Evolutionary conservation across 352 stramenopile genomes (phyloP).

Genomic region (Globisporangium nagaii): DNA sequence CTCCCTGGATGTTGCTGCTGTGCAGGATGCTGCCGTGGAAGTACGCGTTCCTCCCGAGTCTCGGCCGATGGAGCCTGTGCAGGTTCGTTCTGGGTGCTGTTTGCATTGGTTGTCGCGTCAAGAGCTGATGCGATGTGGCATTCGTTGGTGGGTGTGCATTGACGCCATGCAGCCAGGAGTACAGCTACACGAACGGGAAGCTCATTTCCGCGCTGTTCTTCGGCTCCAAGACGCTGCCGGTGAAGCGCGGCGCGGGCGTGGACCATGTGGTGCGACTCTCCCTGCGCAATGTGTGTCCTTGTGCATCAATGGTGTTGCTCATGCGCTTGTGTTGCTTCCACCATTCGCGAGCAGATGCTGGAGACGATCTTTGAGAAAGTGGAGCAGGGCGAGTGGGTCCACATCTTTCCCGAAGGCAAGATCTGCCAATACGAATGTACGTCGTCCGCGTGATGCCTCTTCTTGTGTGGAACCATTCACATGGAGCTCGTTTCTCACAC

Average conservation of each 20-base stretch:
- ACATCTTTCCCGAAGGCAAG: slow-evolving; percentile 87
- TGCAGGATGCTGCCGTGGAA: slow-evolving; percentile 71
- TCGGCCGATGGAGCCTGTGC: slow-evolving; percentile 67
- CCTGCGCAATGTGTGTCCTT: too few species aligned
- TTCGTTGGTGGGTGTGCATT: not conserved
- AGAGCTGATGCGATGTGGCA: not conserved
- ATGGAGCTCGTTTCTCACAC: not conserved
- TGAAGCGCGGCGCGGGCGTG: slow-evolving; percentile 67
- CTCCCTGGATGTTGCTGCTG: not conserved
- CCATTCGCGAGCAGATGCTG: slow-evolving; percentile 63
- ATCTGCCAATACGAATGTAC: slow-evolving; percentile 65
- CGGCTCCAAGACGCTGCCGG: slow-evolving; percentile 58
- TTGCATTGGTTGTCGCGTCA: not conserved
- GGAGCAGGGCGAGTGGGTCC: slow-evolving; percentile 72
- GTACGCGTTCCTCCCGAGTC: slow-evolving; percentile 37
- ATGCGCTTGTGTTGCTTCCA: too few species aligned
- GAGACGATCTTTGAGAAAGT: slow-evolving; percentile 76
- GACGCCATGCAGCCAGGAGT: slow-evolving; percentile 57
- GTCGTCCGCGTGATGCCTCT: not conserved
- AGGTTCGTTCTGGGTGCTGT: slow-evolving; percentile 44
- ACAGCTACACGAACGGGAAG: slow-evolving; percentile 67
- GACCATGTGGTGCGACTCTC: slow-evolving; percentile 65
- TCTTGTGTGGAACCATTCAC: not conserved
- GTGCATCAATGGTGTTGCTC: too few species aligned
- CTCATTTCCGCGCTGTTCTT: slow-evolving; percentile 59